Conservation (phyloP, 2,329 filamentous ascomycete genomes). For the Exophiala sideris region DNA sequence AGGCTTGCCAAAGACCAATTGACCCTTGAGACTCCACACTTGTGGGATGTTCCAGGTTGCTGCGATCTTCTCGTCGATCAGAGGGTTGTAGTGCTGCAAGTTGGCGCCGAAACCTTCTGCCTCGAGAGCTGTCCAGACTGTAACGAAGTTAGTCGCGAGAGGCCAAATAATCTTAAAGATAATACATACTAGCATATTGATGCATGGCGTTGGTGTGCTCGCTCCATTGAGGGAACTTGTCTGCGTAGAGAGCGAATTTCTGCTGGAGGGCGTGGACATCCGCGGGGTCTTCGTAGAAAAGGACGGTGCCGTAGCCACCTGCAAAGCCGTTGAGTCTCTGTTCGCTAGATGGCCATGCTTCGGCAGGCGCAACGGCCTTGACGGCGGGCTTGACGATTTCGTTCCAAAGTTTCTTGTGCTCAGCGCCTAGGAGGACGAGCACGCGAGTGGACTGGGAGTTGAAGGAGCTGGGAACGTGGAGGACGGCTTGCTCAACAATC, state of each 20-base stretch:
- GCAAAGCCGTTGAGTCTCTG: conserved; percentile 12
- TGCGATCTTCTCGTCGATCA: conserved; percentile 70
- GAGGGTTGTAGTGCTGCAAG: conserved; percentile 89
- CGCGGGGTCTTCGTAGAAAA: conserved; percentile 79
- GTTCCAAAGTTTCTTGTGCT: conserved; percentile 87
- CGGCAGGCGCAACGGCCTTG: conserved; percentile 63
- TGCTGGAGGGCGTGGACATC: conserved; percentile 59
- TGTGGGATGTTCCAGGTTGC: conserved; percentile 66
- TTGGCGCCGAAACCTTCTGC: conserved; percentile 80
- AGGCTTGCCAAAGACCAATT: conserved; percentile 72
- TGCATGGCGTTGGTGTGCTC: conserved; percentile 76
- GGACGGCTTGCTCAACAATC: conserved; percentile 16
- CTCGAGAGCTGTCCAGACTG: conserved; percentile 74
- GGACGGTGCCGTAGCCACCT: conserved; percentile 70
- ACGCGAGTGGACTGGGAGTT: conserved; percentile 81
- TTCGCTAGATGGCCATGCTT: conserved; percentile 5
- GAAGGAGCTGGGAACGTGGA: conserved; percentile 65
- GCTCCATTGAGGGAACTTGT: conserved; percentile 74
- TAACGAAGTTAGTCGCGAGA: not conserved
- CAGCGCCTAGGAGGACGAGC: conserved; percentile 71
- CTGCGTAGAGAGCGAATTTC: conserved; percentile 62
- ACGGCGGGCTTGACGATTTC: conserved; percentile 51
- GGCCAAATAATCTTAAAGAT: not conserved
- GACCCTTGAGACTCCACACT: conserved; percentile 73
- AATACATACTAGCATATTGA: conserved; percentile 40